phyloP scores from a whole-genome alignment of 2,329 filamentous ascomycete species.

The Thielaviopsis euricoi region DNA sequence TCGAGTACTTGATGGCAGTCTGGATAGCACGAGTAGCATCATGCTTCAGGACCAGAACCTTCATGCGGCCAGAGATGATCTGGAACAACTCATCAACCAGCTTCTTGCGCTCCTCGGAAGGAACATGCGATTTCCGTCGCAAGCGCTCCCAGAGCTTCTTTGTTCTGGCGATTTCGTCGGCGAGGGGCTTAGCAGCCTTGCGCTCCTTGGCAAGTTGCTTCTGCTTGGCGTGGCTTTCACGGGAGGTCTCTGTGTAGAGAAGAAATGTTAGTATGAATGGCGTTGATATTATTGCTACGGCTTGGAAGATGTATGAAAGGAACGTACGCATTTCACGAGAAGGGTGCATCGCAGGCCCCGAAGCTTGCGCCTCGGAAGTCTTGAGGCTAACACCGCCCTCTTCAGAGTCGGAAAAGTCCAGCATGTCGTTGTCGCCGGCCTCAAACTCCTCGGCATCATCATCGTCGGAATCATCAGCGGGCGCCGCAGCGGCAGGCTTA shows the following conservation, averaged over 20 bases:
- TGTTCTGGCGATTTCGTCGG: conserved; percentile 70
- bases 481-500: conserved; percentile 18
- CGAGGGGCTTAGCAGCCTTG: conserved; percentile 82
- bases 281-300: background rate
- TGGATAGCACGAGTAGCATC: conserved; percentile 94
- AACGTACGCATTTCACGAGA: conserved; percentile 10
- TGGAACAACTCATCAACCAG: conserved; percentile 79
- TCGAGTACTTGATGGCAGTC: conserved; percentile 92
- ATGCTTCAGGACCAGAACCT: conserved; percentile 96
- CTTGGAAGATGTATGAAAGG: background rate
- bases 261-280: background rate
- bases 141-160: conserved; percentile 97
- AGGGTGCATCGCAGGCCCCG: conserved; percentile 17
- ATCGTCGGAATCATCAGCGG: conserved; percentile 21
- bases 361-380: conserved; percentile 18
- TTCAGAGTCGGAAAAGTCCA: conserved; percentile 32
- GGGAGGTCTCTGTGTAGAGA: conserved; percentile 41
- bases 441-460: conserved; percentile 23
- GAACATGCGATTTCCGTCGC: conserved; percentile 83
- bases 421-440: conserved; percentile 25
- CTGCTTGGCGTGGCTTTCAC: conserved; percentile 85
- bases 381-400: conserved; percentile 35
- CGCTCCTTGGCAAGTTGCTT: conserved; percentile 76
- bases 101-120: conserved; percentile 71
- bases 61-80: conserved; percentile 80